phyloP scores from a whole-genome alignment of 805 yeast species.

The Saccharomycopsis capsularis region DNA sequence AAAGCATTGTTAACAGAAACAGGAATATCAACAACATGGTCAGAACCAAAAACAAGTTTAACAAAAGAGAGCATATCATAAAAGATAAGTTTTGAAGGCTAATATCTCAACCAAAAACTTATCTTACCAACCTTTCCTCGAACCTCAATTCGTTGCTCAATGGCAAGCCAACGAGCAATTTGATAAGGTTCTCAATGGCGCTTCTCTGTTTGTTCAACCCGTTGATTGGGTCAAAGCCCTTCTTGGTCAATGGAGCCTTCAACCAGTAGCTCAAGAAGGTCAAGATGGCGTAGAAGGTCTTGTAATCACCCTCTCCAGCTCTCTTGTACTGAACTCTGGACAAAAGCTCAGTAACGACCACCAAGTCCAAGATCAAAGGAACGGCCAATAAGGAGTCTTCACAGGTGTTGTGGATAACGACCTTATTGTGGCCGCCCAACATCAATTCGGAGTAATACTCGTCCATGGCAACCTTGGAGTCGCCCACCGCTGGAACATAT shows the following conservation, averaged over 20 bases:
- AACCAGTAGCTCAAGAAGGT: constrained; percentile 90
- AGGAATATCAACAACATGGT: no score
- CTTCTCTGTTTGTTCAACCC: constrained; percentile 93
- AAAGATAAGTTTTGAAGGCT: no score
- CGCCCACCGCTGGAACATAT: constrained; percentile 91
- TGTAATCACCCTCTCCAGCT: constrained; percentile 42
- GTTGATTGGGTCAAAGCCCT: constrained; percentile 83
- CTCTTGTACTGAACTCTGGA: constrained; percentile 77
- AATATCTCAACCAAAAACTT: no score
- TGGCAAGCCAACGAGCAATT: constrained; percentile 85
- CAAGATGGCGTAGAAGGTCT: constrained; percentile 74
- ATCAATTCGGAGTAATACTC: constrained; percentile 94
- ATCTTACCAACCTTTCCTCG: constrained; percentile 66
- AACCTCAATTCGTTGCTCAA: constrained; percentile 87
- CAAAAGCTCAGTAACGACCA: constrained; percentile 83
- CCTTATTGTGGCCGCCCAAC: constrained; percentile 96
- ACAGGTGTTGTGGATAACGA: constrained; percentile 90
- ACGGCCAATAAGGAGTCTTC: constrained; percentile 94
- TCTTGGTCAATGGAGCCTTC: constrained; percentile 91
- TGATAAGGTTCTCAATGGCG: constrained; percentile 84
- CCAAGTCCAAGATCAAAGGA: constrained; percentile 86
- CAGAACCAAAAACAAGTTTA: no score
- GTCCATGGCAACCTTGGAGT: constrained; percentile 96
- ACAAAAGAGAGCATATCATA: no score
- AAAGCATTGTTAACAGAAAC: no score